Conservation (phyloP, 2,329 filamentous ascomycete genomes). For the Ploettnerulaceae sp. region DNA sequence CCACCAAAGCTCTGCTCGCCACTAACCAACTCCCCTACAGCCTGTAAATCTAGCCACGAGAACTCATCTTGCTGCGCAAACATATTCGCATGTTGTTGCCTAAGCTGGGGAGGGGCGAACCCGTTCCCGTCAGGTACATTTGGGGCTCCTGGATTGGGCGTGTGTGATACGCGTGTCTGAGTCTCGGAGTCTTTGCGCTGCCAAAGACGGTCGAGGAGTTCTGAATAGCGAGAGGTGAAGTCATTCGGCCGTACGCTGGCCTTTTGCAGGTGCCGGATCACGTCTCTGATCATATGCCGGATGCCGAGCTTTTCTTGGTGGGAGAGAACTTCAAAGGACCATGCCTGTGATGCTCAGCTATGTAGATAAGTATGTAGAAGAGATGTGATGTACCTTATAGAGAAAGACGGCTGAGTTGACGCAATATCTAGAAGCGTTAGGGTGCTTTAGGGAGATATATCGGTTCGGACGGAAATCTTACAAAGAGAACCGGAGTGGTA, state of each 20-base stretch:
- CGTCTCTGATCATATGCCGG: slow-evolving; percentile 52
- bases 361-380: not conserved
- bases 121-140: slow-evolving; percentile 4
- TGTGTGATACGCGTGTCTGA: slow-evolving; percentile 26
- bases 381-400: slow-evolving; percentile 47
- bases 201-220: slow-evolving; percentile 55
- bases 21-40: slow-evolving; percentile 52
- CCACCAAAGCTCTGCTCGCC: slow-evolving; percentile 34
- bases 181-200: slow-evolving; percentile 24
- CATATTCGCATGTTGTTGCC: slow-evolving; percentile 33
- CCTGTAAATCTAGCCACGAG: slow-evolving; percentile 57
- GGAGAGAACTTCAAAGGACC: slow-evolving; percentile 55
- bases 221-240: slow-evolving; percentile 55
- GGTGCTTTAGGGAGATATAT: too few species aligned
- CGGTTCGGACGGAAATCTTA: slow-evolving; percentile 35
- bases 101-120: not conserved
- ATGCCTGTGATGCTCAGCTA: slow-evolving; percentile 37
- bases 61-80: slow-evolving; percentile 45
- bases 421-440: slow-evolving; percentile 35
- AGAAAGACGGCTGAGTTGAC: slow-evolving; percentile 61
- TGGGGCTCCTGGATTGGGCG: not conserved
- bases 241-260: slow-evolving; percentile 54
- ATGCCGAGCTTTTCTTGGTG: slow-evolving; percentile 50
- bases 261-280: slow-evolving; percentile 51
- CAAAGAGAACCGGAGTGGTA: slow-evolving; percentile 57